phyloP scores from a whole-genome alignment of 495 filamentous ascomycete genomes.

The Pseudoneurospora amorphoporcata region DNA sequence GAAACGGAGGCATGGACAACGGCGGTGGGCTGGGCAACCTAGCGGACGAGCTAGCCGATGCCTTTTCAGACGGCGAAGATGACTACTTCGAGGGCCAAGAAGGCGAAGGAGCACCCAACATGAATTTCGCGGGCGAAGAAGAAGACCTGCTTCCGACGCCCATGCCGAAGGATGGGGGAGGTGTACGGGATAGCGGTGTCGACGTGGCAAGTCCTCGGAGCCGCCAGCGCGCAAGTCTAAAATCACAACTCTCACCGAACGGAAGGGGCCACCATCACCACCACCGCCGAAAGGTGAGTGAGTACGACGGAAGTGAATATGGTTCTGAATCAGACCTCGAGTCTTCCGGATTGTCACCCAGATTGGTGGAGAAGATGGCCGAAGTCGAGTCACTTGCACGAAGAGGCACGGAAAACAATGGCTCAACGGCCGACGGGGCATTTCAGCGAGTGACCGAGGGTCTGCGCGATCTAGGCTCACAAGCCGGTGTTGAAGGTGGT shows the following conservation, averaged over 20 bases:
- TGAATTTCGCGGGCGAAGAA: conserved; percentile 16
- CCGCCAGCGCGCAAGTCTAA: conserved; percentile 22
- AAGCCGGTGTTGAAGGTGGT: conserved; percentile 68
- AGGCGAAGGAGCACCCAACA: conserved; percentile 22
- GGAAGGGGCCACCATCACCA: conserved; percentile 16
- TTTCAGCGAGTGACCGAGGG: conserved; percentile 62
- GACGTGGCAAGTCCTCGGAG: conserved; percentile 31
- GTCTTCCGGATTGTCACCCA: conserved; percentile 56
- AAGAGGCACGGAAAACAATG: conserved; percentile 62
- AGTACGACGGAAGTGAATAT: conserved; percentile 53
- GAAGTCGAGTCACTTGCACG: conserved; percentile 65
- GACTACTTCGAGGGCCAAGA: conserved; percentile 47
- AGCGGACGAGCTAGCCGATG: conserved; percentile 66
- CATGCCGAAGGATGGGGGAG: conserved; percentile 9
- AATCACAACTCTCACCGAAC: conserved; percentile 24
- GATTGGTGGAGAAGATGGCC: conserved; percentile 64
- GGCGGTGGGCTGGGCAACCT: conserved; percentile 66
- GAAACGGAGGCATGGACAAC: conserved; percentile 25
- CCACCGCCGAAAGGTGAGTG: conserved; percentile 37
- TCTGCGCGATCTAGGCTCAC: conserved; percentile 69
- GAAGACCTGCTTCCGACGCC: neutral
- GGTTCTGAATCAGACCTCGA: conserved; percentile 66
- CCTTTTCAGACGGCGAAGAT: conserved; percentile 44
- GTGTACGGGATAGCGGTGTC: conserved; percentile 32
- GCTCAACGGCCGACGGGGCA: conserved; percentile 54